Evolutionary conservation across 208 protist species (phyloP).

Genomic region (Trypanosoma avium): DNA sequence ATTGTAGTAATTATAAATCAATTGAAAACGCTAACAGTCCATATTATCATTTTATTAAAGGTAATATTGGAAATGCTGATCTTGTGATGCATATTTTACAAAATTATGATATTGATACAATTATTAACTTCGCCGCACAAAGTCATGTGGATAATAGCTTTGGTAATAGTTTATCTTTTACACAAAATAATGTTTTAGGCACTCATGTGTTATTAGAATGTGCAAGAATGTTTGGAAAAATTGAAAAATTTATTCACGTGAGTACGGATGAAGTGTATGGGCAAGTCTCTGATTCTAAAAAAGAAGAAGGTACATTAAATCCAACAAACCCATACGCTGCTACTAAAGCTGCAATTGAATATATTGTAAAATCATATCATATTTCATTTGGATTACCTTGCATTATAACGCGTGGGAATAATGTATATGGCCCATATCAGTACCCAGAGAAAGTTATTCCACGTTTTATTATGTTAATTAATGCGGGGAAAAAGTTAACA

Average conservation of each 20-base stretch:
- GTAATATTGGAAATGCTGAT: constrained; percentile 70
- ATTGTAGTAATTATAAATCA: constrained; percentile 79
- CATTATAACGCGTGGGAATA: constrained; percentile 95
- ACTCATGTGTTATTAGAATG: constrained; percentile 95
- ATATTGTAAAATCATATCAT: constrained; percentile 82
- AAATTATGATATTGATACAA: constrained; percentile 86
- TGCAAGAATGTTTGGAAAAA: constrained; percentile 40
- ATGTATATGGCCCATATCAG: constrained; percentile 91
- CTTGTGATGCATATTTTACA: constrained; percentile 69
- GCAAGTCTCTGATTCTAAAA: constrained; percentile 41
- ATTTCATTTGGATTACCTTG: constrained; percentile 92
- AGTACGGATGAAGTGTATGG: constrained; percentile 97
- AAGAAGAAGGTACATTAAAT: constrained; percentile 63
- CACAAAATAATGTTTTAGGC: constrained; percentile 91
- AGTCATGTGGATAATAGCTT: constrained; percentile 95
- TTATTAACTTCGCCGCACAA: constrained; percentile 95
- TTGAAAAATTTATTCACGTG: constrained; percentile 94
- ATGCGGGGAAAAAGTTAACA: constrained; percentile 44
- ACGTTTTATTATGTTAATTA: constrained; percentile 65
- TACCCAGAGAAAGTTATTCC: constrained; percentile 93
- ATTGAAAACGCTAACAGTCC: constrained; percentile 22
- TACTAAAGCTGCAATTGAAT: constrained; percentile 85
- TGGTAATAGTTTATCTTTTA: constrained; percentile 92
- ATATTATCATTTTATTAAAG: constrained; percentile 87
- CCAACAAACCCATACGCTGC: constrained; percentile 96